Evolutionary conservation across 805 yeast genomes (phyloP).

Genomic region (Cephaloascus fragrans): DNA sequence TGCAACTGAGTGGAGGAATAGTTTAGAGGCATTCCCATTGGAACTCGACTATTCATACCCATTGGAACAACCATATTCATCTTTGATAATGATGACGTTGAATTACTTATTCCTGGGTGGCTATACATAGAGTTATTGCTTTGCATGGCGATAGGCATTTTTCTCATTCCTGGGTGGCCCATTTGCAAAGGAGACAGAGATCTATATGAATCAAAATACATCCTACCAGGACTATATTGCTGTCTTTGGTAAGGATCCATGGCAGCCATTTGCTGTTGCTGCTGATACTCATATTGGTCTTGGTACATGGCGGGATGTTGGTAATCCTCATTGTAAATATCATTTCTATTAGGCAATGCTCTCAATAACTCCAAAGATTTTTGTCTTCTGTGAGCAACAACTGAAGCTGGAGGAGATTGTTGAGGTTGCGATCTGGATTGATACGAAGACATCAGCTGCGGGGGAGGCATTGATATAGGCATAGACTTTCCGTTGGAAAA

Average conservation of each 20-base stretch:
- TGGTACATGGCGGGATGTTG: not conserved
- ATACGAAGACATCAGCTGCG: not conserved
- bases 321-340: not conserved
- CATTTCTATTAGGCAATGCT: not conserved
- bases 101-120: not conserved
- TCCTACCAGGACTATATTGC: not conserved
- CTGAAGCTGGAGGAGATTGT: not conserved
- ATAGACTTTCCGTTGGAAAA: not conserved
- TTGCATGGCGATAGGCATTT: not conserved
- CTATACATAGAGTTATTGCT: not conserved
- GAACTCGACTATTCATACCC: no score
- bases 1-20: not conserved
- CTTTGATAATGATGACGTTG: not conserved
- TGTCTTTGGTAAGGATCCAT: not conserved
- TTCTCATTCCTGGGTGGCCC: not conserved
- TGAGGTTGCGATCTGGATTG: not conserved
- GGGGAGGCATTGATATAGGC: not conserved
- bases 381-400: not conserved
- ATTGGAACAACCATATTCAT: no score
- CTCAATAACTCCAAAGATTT: constrained; percentile 1
- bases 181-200: not conserved
- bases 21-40: not conserved
- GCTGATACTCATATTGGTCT: not conserved
- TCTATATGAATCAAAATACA: not conserved
- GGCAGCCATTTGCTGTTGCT: not conserved